Base-by-base conservation (phyloP, 495 filamentous ascomycete genomes). In the Penicillium coffeae region DNA sequence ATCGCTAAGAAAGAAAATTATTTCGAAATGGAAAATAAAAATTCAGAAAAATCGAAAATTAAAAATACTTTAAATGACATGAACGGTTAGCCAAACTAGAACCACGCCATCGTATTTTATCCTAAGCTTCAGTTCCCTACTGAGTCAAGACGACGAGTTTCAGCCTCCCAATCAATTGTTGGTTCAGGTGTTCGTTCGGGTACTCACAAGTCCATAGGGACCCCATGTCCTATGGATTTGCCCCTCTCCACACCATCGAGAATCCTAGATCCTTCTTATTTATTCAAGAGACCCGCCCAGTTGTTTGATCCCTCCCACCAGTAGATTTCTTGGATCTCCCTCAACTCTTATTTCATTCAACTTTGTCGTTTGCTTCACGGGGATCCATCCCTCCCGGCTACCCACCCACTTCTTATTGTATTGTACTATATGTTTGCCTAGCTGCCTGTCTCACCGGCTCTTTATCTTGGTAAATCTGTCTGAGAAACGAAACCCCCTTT, bases 91-190 rank as follows among this genome's bases (percentile, higher is more conserved):
- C 10, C 25, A 4, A 30, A 30, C 25, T 30, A 30, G 25, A 5
- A 5, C 38, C 20, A 47, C 44, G 39, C 44, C 50, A 42, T 49
- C 41, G 49, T 52, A 49, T 50, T 50, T 45, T 50, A 57, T 50
- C 40, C 36, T 8, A 34, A 20, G 35, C 34, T 30, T 33, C 21
- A 41, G 38, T 45, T 40, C 33, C 52, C 46, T n/a, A n/a, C n/a
- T 51, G 47, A 60, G 27, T 53, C 51, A 30, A 10, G 25, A 30
- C 4, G 25, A 30, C 10, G 25, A 54, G 60, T 57, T 58, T 63
- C 60, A 63, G 60, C 51, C 56, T 59, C 59, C 19, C 40, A 33
- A 22, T 30, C 4, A 30, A 5, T 30, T 10, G 4, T 10, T 30
- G 25, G 25, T 30, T 30, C 25, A 30, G 5, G 4, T 30, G 4